phyloP scores from a whole-genome alignment of 805 yeast genomes.

The Yamadazyma phyllophila region DNA sequence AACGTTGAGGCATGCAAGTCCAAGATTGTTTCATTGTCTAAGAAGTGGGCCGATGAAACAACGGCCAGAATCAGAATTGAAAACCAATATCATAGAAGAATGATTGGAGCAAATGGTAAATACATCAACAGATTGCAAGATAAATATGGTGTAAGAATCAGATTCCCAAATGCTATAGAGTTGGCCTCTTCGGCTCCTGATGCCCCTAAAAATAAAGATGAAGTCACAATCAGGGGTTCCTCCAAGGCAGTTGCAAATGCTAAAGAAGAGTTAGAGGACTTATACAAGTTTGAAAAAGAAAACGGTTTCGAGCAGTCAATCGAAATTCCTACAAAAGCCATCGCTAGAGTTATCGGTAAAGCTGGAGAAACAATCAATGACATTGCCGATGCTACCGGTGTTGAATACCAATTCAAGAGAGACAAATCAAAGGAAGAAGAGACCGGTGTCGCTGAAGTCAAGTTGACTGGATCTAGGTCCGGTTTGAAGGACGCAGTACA shows the following conservation, averaged over 20 bases:
- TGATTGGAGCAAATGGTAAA: constrained; percentile 82
- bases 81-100: constrained; percentile 69
- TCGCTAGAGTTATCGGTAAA: constrained; percentile 87
- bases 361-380: constrained; percentile 80
- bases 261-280: constrained; percentile 76
- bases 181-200: constrained; percentile 22
- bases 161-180: constrained; percentile 57
- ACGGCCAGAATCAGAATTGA: constrained; percentile 68
- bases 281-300: constrained; percentile 82
- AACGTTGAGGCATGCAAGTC: constrained; percentile 72
- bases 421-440: constrained; percentile 44
- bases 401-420: constrained; percentile 49
- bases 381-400: constrained; percentile 68
- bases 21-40: constrained; percentile 56
- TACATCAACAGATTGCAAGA: constrained; percentile 83
- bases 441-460: constrained; percentile 57
- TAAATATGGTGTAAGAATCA: constrained; percentile 77
- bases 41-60: constrained; percentile 80
- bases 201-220: constrained; percentile 51
- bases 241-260: constrained; percentile 85
- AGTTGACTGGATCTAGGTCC: constrained; percentile 72
- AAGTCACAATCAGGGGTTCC: constrained; percentile 78
- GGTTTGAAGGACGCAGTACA: constrained; percentile 71
- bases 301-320: constrained; percentile 70
- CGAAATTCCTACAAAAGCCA: constrained; percentile 66